A percentile compares a stretch with the other conserved stretches of the same genome.
Conservation (phyloP, 805 yeast species). For the Metschnikowia continentalis region DNA sequence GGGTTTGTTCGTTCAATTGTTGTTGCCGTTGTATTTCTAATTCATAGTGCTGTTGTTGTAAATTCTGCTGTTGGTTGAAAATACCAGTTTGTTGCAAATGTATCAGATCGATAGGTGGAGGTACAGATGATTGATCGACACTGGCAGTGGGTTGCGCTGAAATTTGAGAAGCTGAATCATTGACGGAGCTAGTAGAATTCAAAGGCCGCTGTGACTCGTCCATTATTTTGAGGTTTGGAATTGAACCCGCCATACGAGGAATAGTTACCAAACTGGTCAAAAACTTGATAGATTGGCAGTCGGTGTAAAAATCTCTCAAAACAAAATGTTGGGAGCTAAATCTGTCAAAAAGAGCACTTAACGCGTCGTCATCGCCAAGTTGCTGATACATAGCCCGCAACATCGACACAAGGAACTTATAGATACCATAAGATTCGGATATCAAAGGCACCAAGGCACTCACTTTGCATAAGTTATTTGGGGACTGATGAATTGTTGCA, state of each 20-base stretch:
- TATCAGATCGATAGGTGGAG: conserved; percentile 34
- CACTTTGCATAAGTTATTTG: conserved; percentile 68
- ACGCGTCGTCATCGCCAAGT: conserved; percentile 68
- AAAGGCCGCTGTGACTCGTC: conserved; percentile 39
- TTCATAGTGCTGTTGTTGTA: conserved; percentile 59
- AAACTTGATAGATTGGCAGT: conserved; percentile 79
- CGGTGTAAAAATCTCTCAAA: conserved; percentile 80
- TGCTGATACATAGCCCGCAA: conserved; percentile 78
- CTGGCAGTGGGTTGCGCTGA: conserved; percentile 42
- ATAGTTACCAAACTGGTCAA: conserved; percentile 76
- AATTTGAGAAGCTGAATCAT: conserved; percentile 32
- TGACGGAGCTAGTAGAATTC: conserved; percentile 23
- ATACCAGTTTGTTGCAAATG: conserved; percentile 54
- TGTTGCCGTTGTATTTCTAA: conserved; percentile 60
- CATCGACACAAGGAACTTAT: conserved; percentile 86
- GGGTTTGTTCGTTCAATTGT: conserved; percentile 63
- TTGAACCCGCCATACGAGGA: conserved; percentile 58
- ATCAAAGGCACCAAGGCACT: conserved; percentile 87
- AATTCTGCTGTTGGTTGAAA: conserved; percentile 48
- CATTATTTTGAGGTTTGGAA: conserved; percentile 53
- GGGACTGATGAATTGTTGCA: conserved; percentile 60
- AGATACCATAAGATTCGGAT: conserved; percentile 88
- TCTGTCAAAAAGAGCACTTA: conserved; percentile 68
- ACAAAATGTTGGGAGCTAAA: conserved; percentile 69
- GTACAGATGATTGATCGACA: conserved; percentile 31